phyloP scores from a whole-genome alignment of 2,329 filamentous ascomycete species.

The Ophiocordyceps camponoti-floridani region DNA sequence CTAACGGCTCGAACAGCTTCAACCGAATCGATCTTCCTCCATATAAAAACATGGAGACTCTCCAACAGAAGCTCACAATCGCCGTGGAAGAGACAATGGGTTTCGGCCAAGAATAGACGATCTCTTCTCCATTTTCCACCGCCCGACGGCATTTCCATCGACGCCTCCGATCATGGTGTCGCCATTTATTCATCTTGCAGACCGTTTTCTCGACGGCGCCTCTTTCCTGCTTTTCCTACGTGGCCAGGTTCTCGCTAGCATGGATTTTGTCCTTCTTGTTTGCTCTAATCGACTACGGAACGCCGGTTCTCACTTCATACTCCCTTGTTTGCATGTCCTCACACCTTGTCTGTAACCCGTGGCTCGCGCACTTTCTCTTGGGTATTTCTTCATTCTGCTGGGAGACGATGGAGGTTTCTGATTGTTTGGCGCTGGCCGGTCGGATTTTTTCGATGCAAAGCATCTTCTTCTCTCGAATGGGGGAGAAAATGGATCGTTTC shows the following conservation, averaged over 20 bases:
- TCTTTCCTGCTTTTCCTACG: neutral
- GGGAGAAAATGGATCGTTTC: neutral
- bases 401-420: conserved; percentile 12
- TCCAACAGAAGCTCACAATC: conserved; percentile 84
- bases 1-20: conserved; percentile 42
- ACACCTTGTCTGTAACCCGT: neutral
- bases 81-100: conserved; percentile 98
- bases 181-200: too few relatives aligned
- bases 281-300: neutral
- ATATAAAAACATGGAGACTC: conserved; percentile 73
- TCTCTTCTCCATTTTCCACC: neutral
- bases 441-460: conserved; percentile 3
- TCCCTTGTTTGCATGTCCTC: neutral
- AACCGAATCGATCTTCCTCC: conserved; percentile 90
- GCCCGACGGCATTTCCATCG: too few relatives aligned
- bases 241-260: neutral
- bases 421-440: conserved; percentile 14
- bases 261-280: neutral
- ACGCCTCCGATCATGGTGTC: too few relatives aligned
- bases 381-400: conserved; percentile 13
- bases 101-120: conserved; percentile 79
- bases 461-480: neutral
- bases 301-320: neutral
- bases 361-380: conserved; percentile 6
- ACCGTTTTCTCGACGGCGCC: too few relatives aligned